These are phyloP conservation scores for Geranomyces michiganensis DNA, from an alignment of 192 early-diverging fungal genomes.

Conservation along the genomic window DNA sequence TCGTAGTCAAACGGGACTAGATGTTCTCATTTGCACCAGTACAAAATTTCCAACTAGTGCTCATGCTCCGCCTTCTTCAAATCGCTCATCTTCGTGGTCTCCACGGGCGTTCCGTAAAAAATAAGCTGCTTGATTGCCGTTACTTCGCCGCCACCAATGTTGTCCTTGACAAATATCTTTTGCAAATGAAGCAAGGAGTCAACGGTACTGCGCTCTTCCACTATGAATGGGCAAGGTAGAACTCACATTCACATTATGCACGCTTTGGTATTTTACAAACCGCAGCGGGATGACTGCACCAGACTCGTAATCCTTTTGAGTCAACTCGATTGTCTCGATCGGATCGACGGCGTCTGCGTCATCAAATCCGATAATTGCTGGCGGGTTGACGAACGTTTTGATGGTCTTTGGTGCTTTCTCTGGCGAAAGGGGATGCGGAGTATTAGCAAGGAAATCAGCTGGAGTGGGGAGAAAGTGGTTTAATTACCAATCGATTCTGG, in stretches of 20 bases:
- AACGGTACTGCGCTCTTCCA: background rate
- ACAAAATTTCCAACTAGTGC: too few species aligned
- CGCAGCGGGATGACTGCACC: constrained; percentile 74
- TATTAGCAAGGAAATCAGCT: too few species aligned
- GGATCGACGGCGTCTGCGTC: constrained; percentile 75
- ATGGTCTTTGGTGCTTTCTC: constrained; percentile 85
- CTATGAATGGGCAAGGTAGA: background rate
- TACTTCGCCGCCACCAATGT: constrained; percentile 80
- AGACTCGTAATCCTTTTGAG: constrained; percentile 62
- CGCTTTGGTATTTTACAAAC: constrained; percentile 93
- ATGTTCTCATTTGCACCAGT: too few species aligned
- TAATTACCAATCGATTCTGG: constrained; percentile 33
- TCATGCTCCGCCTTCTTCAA: constrained; percentile 22
- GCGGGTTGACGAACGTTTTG: constrained; percentile 82
- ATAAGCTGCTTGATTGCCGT: constrained; percentile 77
- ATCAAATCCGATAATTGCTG: constrained; percentile 80
- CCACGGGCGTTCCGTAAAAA: constrained; percentile 74
- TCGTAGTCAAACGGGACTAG: too few species aligned
- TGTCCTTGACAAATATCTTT: constrained; percentile 85
- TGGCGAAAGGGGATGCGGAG: too few species aligned
- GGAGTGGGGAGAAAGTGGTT: too few species aligned
- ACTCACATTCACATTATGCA: constrained; percentile 72
- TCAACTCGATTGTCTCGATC: constrained; percentile 77
- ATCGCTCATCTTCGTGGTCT: constrained; percentile 55
- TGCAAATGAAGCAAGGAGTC: too few species aligned